These are phyloP conservation scores for Aureoboletus auriporus DNA, from an alignment of 768 basidiomycete genomes.

Conservation along the genomic window DNA sequence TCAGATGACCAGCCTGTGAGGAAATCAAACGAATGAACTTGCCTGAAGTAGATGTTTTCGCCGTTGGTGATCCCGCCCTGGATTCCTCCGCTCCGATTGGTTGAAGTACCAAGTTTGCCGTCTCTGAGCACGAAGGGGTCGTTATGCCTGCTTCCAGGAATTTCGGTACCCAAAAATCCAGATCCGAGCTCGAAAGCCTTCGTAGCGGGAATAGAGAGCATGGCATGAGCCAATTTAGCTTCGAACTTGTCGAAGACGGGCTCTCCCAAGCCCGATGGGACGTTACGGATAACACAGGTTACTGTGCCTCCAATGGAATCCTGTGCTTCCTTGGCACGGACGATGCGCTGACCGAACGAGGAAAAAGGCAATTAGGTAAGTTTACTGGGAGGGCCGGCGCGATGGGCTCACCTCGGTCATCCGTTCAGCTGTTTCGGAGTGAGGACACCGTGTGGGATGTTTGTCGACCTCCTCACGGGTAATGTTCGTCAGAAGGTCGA, in stretches of 20 bases:
- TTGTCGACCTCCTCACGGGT: constrained; percentile 88
- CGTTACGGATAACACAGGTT: constrained; percentile 91
- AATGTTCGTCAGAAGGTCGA: constrained; percentile 70
- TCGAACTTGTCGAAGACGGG: constrained; percentile 99
- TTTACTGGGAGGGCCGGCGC: constrained; percentile 6
- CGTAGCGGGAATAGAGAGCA: constrained; percentile 98
- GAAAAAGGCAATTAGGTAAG: constrained; percentile 8
- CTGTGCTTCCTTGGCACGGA: constrained; percentile 82
- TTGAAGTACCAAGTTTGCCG: constrained; percentile 75
- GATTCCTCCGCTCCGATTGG: constrained; percentile 96
- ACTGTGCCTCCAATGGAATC: constrained; percentile 99
- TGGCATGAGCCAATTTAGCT: constrained; percentile 91
- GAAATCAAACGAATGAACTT: constrained; percentile 18
- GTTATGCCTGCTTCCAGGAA: constrained; percentile 92
- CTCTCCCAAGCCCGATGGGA: constrained; percentile 90
- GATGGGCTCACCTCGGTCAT: constrained; percentile 72
- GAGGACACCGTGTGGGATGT: constrained; percentile 85
- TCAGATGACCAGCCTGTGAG: constrained; percentile 4
- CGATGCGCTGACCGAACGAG: constrained; percentile 63
- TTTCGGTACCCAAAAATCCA: constrained; percentile 91
- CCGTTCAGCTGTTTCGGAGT: constrained; percentile 78
- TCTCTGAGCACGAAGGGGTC: constrained; percentile 74
- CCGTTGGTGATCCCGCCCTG: constrained; percentile 98
- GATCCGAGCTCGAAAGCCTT: constrained; percentile 98
- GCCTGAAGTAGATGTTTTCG: constrained; percentile 97